phyloP scores from a whole-genome alignment of 495 filamentous ascomycete genomes.

The Hyaloscypha hepaticicola region DNA sequence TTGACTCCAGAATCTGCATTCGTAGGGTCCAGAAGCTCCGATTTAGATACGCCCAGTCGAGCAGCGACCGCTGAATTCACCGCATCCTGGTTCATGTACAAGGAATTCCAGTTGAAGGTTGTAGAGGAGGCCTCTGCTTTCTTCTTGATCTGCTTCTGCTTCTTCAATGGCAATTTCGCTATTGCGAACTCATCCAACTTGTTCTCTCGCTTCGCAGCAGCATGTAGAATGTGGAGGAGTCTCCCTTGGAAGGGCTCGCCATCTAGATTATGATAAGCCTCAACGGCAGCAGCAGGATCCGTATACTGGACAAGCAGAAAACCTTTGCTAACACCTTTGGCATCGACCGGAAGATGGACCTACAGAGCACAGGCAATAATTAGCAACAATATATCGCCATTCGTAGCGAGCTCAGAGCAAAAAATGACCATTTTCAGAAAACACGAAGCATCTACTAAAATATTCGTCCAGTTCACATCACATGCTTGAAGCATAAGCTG shows the following conservation, averaged over 20 bases:
- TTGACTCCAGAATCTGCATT: conserved; percentile 91
- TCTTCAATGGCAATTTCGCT: conserved; percentile 87
- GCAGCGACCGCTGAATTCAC: conserved; percentile 89
- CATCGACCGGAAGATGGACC: conserved; percentile 80
- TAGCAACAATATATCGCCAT: conserved; percentile 13
- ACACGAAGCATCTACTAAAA: conserved; percentile 64
- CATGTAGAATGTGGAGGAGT: conserved; percentile 84
- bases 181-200: conserved; percentile 84
- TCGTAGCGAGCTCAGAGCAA: background rate
- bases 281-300: conserved; percentile 66
- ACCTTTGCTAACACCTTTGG: conserved; percentile 69
- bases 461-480: conserved; percentile 61
- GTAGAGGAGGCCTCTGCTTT: conserved; percentile 73
- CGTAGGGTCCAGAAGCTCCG: conserved; percentile 89
- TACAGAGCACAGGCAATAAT: conserved; percentile 44
- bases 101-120: conserved; percentile 92
- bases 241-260: conserved; percentile 86
- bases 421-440: conserved; percentile 35
- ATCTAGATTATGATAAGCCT: conserved; percentile 74
- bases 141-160: conserved; percentile 84
- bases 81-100: conserved; percentile 97
- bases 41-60: conserved; percentile 82
- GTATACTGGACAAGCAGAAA: conserved; percentile 83
- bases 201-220: conserved; percentile 72
- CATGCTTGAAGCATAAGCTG: conserved; percentile 78